A percentile compares a stretch with the other conserved stretches of the same genome.
phyloP scores from a whole-genome alignment of 2,329 filamentous ascomycete species.

The Thermomyces lanuginosus region DNA sequence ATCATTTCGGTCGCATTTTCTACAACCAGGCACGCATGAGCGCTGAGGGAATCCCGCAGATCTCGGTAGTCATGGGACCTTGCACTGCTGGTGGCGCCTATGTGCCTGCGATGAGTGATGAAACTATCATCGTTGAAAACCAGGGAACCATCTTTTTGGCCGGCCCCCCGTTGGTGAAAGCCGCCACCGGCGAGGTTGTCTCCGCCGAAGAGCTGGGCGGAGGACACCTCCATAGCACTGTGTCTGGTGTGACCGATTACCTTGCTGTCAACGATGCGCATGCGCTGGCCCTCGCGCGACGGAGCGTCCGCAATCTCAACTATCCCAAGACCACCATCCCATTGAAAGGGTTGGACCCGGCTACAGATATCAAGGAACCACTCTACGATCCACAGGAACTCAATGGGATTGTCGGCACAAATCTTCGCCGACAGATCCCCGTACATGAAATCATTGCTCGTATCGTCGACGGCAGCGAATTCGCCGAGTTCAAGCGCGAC shows the following conservation, averaged over 20 bases:
- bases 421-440: constrained; percentile 69
- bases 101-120: constrained; percentile 92
- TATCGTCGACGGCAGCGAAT: constrained; percentile 77
- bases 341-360: constrained; percentile 11
- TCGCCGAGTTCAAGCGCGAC: constrained; percentile 85
- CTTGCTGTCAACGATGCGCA: constrained; percentile 89
- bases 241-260: constrained; percentile 90
- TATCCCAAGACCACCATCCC: constrained; percentile 45
- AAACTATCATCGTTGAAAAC: constrained; percentile 87
- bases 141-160: constrained; percentile 97
- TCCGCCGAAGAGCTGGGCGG: constrained; percentile 82
- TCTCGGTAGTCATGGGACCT: constrained; percentile 91
- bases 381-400: constrained; percentile 67
- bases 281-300: constrained; percentile 66
- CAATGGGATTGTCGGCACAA: constrained; percentile 75
- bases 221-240: constrained; percentile 72
- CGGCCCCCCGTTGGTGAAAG: constrained; percentile 85
- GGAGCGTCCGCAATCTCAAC: constrained; percentile 78
- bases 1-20: constrained; percentile 95
- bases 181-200: constrained; percentile 84
- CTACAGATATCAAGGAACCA: constrained; percentile 48
- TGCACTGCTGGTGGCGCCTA: constrained; percentile 94
- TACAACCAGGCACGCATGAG: constrained; percentile 97
- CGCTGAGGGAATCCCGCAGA: constrained; percentile 71
- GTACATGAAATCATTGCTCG: constrained; percentile 84